These are phyloP conservation scores for Zanthoxylum bungeanum DNA, from an alignment of 345 rosid genomes.

Conservation along the genomic window DNA sequence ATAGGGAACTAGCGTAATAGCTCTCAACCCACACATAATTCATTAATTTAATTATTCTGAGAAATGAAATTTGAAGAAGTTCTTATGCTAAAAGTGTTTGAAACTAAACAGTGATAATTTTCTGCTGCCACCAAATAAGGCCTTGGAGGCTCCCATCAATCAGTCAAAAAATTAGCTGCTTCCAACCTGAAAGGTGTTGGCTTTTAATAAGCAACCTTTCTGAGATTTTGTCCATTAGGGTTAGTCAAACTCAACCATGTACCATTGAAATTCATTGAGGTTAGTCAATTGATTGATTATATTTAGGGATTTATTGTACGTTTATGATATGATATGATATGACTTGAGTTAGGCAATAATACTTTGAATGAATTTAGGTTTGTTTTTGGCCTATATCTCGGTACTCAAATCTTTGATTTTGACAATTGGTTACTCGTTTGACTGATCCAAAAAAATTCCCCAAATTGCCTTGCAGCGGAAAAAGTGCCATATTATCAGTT, in stretches of 20 bases:
- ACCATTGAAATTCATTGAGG: neutral
- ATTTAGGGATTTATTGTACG: neutral
- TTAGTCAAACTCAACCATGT: neutral
- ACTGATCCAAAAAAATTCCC: neutral
- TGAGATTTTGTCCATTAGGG: neutral
- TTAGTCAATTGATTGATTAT: neutral
- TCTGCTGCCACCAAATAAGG: neutral
- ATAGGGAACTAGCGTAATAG: no score
- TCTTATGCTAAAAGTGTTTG: neutral
- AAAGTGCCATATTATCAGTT: no score
- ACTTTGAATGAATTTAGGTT: conserved; percentile 6
- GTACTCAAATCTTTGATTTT: neutral
- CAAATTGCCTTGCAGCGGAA: neutral
- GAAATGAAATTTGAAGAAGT: no score
- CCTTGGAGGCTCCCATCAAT: neutral
- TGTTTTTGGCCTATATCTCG: neutral
- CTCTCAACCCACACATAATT: no score
- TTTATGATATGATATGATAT: no score
- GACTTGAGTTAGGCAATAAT: neutral
- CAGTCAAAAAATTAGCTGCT: neutral
- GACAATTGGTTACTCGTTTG: neutral
- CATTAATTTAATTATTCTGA: no score
- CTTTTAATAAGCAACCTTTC: neutral
- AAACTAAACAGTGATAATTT: neutral
- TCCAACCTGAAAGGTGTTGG: neutral